These are phyloP conservation scores for Cutaneotrichosporon sp. DNA, from an alignment of 1,284 basidiomycete genomes.

Conservation along the genomic window DNA sequence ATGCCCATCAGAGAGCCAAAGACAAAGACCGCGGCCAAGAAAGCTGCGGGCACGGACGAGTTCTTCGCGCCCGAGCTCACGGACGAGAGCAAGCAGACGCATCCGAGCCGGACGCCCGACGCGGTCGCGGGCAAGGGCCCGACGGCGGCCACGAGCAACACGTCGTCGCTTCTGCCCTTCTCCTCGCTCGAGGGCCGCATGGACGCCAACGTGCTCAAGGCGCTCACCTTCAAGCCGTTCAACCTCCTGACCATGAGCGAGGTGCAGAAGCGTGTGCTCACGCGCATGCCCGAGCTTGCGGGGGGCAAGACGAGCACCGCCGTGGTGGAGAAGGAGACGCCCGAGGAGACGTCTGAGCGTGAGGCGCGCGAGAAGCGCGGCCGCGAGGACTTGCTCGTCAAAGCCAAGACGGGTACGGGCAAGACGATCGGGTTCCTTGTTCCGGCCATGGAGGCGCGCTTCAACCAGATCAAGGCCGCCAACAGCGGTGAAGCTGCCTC, in stretches of 20 bases:
- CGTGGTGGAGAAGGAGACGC: constrained; percentile 7
- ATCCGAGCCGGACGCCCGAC: background rate
- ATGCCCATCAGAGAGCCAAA: background rate
- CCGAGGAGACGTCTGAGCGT: constrained; percentile 12
- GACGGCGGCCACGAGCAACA: constrained; percentile 2
- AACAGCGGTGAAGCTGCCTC: background rate
- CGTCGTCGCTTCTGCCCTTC: constrained; percentile 44
- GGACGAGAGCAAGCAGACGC: background rate
- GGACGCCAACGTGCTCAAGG: constrained; percentile 55
- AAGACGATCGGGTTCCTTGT: constrained; percentile 86
- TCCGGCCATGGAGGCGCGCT: constrained; percentile 73
- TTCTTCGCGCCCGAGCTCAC: constrained; percentile 16
- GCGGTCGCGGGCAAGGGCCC: background rate
- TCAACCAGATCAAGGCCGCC: constrained; percentile 40
- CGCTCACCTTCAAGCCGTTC: constrained; percentile 66
- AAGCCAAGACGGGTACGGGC: constrained; percentile 86
- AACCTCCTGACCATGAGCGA: constrained; percentile 69
- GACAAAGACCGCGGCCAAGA: background rate
- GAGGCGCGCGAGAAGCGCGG: constrained; percentile 19
- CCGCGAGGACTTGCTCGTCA: constrained; percentile 41
- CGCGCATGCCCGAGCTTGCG: constrained; percentile 52
- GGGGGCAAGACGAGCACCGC: constrained; percentile 23
- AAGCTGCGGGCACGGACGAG: constrained; percentile 6
- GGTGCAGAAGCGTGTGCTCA: constrained; percentile 76
- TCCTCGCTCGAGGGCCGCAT: constrained; percentile 50